Evolutionary conservation across 2,329 filamentous ascomycete genomes (phyloP), one percentile per base, ranked within the genome.

Genomic region (Phialocephala subalpina): DNA sequence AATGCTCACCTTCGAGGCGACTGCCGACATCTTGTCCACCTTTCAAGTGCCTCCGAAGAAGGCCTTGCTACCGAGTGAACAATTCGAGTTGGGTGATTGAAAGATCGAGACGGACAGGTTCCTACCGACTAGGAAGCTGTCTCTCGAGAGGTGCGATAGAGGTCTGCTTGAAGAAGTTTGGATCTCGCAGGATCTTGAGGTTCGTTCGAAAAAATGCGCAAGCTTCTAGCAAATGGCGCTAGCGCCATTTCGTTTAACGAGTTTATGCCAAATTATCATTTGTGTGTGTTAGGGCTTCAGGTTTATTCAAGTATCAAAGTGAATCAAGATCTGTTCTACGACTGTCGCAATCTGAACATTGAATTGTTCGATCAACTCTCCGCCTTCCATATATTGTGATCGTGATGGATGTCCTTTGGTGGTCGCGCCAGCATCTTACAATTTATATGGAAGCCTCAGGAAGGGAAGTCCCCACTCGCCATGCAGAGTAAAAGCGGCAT

Each of bases 11-110:
- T 70, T 79, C 65, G 78, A 79, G 63, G 73, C 77, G 69, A 79
- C 75, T 67, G 73, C 73, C 70, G 77, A 73, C 78, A 79, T 79
- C 67, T 72, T 78, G 76, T 73, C 76, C 73, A 72, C 73, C 75
- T 72, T 70, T 75, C 68, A 70, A 76, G 71, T 72, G 76, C 77
- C 77, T 77, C 75, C 76, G 70, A 77, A 77, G 77, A 77, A 77
- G 75, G 76, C 76, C 67, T 73, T 76, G 72, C 77, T 77, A 77
- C 69, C 74, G 74, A 75, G 73, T 68, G 71, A 71, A 77, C 75
- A 77, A 78, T 77, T 77, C 71, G 75, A 65, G 59, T 58, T 62
- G 60, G 64, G 58, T 57, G 55, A 42, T 59, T 60, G 56, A 60
- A 66, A 67, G 66, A 72, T 74, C 76, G 75, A 77, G 76, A 77